A percentile compares a stretch with the other conserved stretches of the same genome.
Evolutionary conservation across 2,329 filamentous ascomycete species (phyloP).

Genomic region (Aspergillus sp.): DNA sequence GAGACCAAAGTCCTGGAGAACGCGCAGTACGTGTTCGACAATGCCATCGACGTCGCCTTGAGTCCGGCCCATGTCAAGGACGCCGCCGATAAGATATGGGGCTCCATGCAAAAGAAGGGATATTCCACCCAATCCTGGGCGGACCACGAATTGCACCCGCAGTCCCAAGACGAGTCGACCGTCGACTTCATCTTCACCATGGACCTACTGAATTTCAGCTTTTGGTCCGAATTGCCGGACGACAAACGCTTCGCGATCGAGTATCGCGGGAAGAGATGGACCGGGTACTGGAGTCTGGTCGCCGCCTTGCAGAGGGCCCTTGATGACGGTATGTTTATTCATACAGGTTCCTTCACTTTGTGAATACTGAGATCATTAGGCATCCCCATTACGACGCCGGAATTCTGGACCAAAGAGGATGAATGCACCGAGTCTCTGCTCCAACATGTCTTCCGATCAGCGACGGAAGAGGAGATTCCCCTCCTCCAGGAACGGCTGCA

Average conservation of each 20-base stretch:
- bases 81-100: constrained; percentile 76
- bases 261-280: constrained; percentile 80
- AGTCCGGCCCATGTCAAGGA: constrained; percentile 78
- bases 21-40: constrained; percentile 85
- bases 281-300: constrained; percentile 92
- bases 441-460: constrained; percentile 78
- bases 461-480: constrained; percentile 83
- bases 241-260: constrained; percentile 77
- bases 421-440: constrained; percentile 74
- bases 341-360: no score
- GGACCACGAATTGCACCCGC: constrained; percentile 85
- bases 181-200: constrained; percentile 95
- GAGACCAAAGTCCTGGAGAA: constrained; percentile 80
- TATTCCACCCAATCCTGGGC: constrained; percentile 88
- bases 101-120: constrained; percentile 75
- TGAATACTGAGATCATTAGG: constrained; percentile 47
- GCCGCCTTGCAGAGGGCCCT: constrained; percentile 82
- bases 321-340: constrained; percentile 69
- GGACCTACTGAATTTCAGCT: constrained; percentile 95
- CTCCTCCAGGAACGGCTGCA: constrained; percentile 73
- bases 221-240: constrained; percentile 77
- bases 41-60: constrained; percentile 87
- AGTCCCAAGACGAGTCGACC: constrained; percentile 73
- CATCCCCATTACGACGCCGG: constrained; percentile 83
- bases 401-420: constrained; percentile 78